Evolutionary conservation across 2,329 filamentous ascomycete genomes (phyloP), one percentile per base, ranked within the genome.

Genomic region (Sporothrix luriei): DNA sequence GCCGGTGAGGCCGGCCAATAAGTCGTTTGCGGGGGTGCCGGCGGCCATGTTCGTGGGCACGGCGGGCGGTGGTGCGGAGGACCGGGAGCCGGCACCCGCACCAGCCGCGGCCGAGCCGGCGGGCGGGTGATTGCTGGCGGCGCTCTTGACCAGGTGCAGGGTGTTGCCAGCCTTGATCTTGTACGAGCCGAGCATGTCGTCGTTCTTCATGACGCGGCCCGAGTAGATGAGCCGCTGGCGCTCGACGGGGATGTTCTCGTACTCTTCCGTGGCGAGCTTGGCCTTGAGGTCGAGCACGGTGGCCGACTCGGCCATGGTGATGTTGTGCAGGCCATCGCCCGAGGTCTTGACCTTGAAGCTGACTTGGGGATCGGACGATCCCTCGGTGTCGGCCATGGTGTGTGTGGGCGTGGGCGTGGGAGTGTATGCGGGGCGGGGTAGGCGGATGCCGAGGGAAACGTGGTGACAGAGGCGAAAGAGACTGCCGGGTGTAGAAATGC

Each of bases 281-380:
- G 86, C 87, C 85, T 99, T 99, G 75, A 99, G 87, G 72, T 97
- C 93, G 70, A 87, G 84, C 55, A 98, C 90, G 9, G 90, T 91
- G 64, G 90, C 92, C 48, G 88, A 87, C 74, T 91, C 86, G 70
- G 91, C 81, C 77, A 98, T 89, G 69, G 93, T 96, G 78, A 99
- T 84, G 67, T 87, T 89, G 79, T 91, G 93, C 49, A 72, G 68
- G 78, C 87, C 89, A 78, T 97, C 94, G 75, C 90, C 91, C n/a
- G 93, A 94, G n/a, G 92, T 92, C 84, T 98, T 99, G 81, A 99
- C 90, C 82, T 93, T 95, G 87, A 99, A 98, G 79, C 92, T 97
- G 82, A 99, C 83, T 76, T 94, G 89, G 76, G 89, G 82, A 77
- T 94, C 92, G 76, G 88, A 85, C 76, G 82, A 78, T 74, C 84